Evolutionary conservation across 2,329 filamentous ascomycete genomes (phyloP).

Genomic region (Neonectria ditissima): DNA sequence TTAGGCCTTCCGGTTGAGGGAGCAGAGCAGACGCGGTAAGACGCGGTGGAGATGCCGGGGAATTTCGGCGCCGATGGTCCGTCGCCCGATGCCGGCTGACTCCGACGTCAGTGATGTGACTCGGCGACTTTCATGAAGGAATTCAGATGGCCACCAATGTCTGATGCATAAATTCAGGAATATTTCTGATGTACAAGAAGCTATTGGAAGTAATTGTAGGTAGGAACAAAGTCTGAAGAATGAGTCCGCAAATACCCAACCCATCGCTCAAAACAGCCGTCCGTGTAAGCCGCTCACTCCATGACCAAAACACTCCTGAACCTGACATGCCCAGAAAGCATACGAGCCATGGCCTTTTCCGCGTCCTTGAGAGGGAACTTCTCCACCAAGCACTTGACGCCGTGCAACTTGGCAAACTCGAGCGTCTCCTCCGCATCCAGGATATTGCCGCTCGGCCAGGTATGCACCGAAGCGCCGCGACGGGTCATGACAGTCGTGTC

Average conservation of each 20-base stretch:
- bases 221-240: no score
- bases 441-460: slow-evolving; percentile 72
- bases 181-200: no score
- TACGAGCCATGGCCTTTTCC: slow-evolving; percentile 58
- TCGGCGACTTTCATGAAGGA: no score
- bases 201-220: no score
- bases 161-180: no score
- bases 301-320: slow-evolving; percentile 61
- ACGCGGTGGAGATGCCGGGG: slow-evolving; percentile 15
- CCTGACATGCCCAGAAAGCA: slow-evolving; percentile 55
- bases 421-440: slow-evolving; percentile 75
- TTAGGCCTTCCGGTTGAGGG: not conserved
- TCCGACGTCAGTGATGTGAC: not conserved
- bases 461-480: slow-evolving; percentile 70
- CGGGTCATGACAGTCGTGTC: slow-evolving; percentile 56
- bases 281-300: slow-evolving; percentile 17
- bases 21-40: not conserved
- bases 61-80: slow-evolving; percentile 28
- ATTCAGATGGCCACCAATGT: no score
- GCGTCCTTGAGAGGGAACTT: slow-evolving; percentile 69
- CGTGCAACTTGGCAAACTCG: slow-evolving; percentile 70
- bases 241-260: no score
- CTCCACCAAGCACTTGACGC: slow-evolving; percentile 74
- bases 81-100: slow-evolving; percentile 26
- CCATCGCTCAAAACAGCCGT: no score